These are phyloP conservation scores for Aspergillus uvarum DNA, from an alignment of 2,329 filamentous ascomycete species.

Conservation along the genomic window DNA sequence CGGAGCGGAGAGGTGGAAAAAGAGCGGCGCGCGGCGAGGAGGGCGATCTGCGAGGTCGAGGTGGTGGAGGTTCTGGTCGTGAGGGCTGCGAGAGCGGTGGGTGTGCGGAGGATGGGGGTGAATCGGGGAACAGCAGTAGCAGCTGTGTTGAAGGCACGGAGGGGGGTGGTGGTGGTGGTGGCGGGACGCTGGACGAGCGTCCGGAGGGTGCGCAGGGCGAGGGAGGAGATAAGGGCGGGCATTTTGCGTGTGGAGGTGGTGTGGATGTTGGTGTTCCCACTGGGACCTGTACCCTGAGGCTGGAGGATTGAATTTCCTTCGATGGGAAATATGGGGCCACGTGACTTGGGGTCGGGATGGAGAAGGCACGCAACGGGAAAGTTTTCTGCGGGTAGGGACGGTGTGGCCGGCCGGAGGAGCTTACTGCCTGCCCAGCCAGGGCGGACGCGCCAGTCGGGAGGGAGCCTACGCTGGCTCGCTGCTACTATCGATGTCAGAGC, in stretches of 20 bases:
- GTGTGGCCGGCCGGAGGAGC: constrained; percentile 32
- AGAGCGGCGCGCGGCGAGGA: constrained; percentile 31
- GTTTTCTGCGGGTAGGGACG: constrained; percentile 28
- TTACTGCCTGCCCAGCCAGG: constrained; percentile 16
- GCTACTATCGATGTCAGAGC: constrained; percentile 15
- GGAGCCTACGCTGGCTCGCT: constrained; percentile 5
- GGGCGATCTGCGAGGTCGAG: not conserved
- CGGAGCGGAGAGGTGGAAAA: constrained; percentile 61
- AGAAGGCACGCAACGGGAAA: not conserved
- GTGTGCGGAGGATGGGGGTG: constrained; percentile 33
- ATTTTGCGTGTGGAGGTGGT: constrained; percentile 21
- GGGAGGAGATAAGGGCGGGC: constrained; percentile 35
- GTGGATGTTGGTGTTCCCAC: not conserved
- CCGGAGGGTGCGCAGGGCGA: constrained; percentile 37
- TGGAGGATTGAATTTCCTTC: constrained; percentile 16
- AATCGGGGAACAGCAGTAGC: constrained; percentile 21
- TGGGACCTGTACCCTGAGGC: not conserved
- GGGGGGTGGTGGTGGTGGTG: constrained; percentile 20
- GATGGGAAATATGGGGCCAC: constrained; percentile 16
- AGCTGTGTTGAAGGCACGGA: constrained; percentile 28
- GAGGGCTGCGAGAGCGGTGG: constrained; percentile 23
- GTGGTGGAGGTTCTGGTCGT: constrained; percentile 7
- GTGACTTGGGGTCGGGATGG: constrained; percentile 17
- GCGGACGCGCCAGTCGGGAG: constrained; percentile 29
- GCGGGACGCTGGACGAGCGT: constrained; percentile 32